These are phyloP conservation scores for Verticillium nonalfalfae DNA, from an alignment of 2,329 filamentous ascomycete species.

Conservation along the genomic window DNA sequence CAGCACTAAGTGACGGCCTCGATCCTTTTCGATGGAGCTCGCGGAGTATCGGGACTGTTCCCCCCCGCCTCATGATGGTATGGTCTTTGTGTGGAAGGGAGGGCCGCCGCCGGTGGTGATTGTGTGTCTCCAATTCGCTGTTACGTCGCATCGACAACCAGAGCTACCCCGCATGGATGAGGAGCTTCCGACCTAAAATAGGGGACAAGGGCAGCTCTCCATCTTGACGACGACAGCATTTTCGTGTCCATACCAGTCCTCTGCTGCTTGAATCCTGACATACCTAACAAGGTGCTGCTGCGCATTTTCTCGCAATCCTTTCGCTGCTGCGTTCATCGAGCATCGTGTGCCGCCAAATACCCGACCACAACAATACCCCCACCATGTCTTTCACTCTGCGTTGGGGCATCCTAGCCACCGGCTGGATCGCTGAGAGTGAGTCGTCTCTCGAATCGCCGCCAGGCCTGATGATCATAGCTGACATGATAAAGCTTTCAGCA, in stretches of 20 bases:
- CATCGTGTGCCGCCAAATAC: background rate
- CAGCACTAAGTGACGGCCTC: background rate
- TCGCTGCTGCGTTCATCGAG: background rate
- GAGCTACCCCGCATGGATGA: background rate
- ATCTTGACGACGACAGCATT: background rate
- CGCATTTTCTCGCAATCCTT: no score
- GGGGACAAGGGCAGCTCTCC: background rate
- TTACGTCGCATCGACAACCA: background rate
- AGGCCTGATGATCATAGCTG: background rate
- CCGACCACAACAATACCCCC: background rate
- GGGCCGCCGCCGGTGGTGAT: background rate
- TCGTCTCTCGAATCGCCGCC: constrained; percentile 3
- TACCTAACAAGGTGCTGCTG: no score
- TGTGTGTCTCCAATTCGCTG: background rate
- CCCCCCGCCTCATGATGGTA: background rate
- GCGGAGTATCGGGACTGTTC: background rate
- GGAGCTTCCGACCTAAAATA: background rate
- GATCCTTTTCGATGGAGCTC: background rate
- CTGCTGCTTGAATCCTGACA: no score
- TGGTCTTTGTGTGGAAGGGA: background rate
- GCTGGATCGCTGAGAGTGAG: constrained; percentile 51
- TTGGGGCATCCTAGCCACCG: constrained; percentile 58
- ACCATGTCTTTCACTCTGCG: constrained; percentile 34
- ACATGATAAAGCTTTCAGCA: constrained; percentile 54
- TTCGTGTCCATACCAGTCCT: background rate